Conservation (phyloP, 2,329 filamentous ascomycete species). For the Alternaria sp. region DNA sequence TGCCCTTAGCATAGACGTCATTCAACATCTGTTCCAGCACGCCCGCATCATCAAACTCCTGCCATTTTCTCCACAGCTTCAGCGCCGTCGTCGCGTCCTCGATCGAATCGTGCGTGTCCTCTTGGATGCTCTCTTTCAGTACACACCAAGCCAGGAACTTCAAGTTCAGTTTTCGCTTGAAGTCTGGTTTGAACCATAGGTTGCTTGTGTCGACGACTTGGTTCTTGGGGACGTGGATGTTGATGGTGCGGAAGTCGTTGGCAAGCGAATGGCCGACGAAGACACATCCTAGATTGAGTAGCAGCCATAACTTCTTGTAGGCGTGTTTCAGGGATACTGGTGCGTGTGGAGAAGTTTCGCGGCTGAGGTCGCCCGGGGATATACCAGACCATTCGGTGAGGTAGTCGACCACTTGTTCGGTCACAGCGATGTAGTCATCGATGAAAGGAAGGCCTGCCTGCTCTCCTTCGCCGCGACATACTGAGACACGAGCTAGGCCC, state of each 20-base stretch:
- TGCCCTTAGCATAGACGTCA: constrained; percentile 77
- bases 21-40: constrained; percentile 82
- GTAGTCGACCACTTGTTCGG: constrained; percentile 92
- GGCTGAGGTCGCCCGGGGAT: constrained; percentile 81
- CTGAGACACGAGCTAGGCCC: constrained; percentile 90
- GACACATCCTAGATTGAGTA: constrained; percentile 90
- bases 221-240: constrained; percentile 88
- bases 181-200: constrained; percentile 81
- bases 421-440: constrained; percentile 94
- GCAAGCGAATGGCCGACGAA: constrained; percentile 94
- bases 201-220: constrained; percentile 96
- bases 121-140: constrained; percentile 91
- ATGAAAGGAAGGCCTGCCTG: constrained; percentile 88
- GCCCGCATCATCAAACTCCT: constrained; percentile 86
- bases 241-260: constrained; percentile 97
- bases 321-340: constrained; percentile 87
- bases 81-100: constrained; percentile 93
- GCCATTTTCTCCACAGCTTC: constrained; percentile 86
- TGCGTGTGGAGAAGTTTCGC: constrained; percentile 77
- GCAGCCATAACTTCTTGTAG: constrained; percentile 97
- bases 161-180: constrained; percentile 85
- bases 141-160: constrained; percentile 88
- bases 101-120: constrained; percentile 91
- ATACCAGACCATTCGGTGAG: constrained; percentile 95
- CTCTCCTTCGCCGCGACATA: constrained; percentile 79